Conservation (phyloP, 2,329 filamentous ascomycete species). For the Monascus ruber region DNA sequence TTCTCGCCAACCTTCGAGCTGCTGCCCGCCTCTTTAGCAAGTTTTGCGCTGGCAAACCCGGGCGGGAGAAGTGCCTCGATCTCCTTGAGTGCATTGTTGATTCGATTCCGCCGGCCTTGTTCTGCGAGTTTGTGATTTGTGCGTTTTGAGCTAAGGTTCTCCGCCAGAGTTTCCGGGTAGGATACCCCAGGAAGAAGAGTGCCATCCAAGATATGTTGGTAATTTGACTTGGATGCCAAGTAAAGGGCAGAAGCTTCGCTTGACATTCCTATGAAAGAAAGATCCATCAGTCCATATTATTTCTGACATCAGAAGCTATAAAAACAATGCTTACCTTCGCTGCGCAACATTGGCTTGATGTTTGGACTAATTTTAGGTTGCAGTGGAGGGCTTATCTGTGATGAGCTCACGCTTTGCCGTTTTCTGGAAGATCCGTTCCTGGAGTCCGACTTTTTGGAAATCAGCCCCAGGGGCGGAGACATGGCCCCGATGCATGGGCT, state of each 20-base stretch:
- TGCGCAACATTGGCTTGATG: constrained; percentile 81
- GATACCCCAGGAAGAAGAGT: constrained; percentile 81
- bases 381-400: constrained; percentile 75
- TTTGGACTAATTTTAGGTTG: constrained; percentile 84
- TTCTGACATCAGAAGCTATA: background rate
- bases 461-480: constrained; percentile 38
- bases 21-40: constrained; percentile 28
- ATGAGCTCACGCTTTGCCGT: constrained; percentile 57
- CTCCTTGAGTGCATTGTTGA: constrained; percentile 85
- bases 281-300: constrained; percentile 4
- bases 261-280: constrained; percentile 30
- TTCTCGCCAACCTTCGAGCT: constrained; percentile 31
- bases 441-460: constrained; percentile 34
- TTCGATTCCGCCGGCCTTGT: constrained; percentile 86
- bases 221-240: constrained; percentile 90
- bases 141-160: constrained; percentile 88
- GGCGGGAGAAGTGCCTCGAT: constrained; percentile 77
- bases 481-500: constrained; percentile 45
- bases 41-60: constrained; percentile 32
- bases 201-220: constrained; percentile 92
- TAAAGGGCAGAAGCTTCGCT: constrained; percentile 58
- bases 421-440: constrained; percentile 50
- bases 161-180: constrained; percentile 82
- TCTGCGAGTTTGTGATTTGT: constrained; percentile 98
- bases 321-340: constrained; percentile 42